Evolutionary conservation across 2,329 filamentous ascomycete species (phyloP), one percentile per base, ranked within the genome.

Genomic region (Phialocephala subalpina): DNA sequence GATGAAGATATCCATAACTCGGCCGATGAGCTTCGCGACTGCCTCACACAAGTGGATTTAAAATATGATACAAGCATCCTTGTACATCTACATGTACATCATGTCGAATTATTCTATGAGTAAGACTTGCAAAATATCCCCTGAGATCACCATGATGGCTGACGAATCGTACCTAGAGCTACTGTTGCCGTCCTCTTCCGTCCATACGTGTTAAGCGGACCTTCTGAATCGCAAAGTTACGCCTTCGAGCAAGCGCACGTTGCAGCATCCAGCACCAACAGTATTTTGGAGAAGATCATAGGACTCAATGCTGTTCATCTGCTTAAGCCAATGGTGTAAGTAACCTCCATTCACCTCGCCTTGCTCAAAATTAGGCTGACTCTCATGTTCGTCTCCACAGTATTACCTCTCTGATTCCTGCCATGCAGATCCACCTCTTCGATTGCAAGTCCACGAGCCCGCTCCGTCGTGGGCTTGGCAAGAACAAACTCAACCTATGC

Each of bases 371-470:
- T 9, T 8, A 25, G 3, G 7, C 45, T 22, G n/a, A 22, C n/a
- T 11, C 22, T 12, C 6, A 49, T 33, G 29, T 9, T 33, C n/a
- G n/a, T 49, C 11, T 14, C 38, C 14, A 11, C 22, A 69, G 58
- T 20, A 77, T 78, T 55, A 67, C 65, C 16, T 53, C 65, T 33
- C 12, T 78, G 18, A 72, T 78, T 20, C 75, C 76, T 2, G 76
- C 74, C 4, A 78, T 78, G 76, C 76, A 78, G 55, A 72, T 69
- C 12, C 74, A 78, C 59, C 70, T 77, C 1, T 69, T 75, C 11
- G 72, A 72, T 25, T 77, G 73, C 68, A 73, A 72, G 59, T 71
- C 68, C 3, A 60, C 63, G 18, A 67, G 70, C 20, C 52, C 70
- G 0, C 67, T 77, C 3, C 72, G 73, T 3, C 71, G 68, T 3